Evolutionary conservation across 1,284 basidiomycete species (phyloP).

Genomic region (Ustilago xerochloae): DNA sequence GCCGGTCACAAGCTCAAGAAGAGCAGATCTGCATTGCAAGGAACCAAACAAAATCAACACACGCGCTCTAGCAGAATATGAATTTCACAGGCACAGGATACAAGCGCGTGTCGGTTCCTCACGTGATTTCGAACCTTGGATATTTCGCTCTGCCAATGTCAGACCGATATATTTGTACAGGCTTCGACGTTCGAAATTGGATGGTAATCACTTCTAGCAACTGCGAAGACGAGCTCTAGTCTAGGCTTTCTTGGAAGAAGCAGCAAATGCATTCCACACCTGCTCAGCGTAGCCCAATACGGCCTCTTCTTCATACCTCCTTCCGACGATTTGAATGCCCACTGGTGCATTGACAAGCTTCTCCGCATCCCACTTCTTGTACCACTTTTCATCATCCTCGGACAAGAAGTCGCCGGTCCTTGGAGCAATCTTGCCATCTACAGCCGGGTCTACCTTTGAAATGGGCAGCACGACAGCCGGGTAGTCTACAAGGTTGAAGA

Average conservation of each 20-base stretch:
- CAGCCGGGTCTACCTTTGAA: constrained; percentile 70
- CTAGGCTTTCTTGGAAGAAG: constrained; percentile 12
- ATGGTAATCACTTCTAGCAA: no score
- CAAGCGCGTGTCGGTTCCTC: not conserved
- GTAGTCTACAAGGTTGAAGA: constrained; percentile 78
- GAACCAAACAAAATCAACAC: constrained; percentile 1
- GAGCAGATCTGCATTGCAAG: not conserved
- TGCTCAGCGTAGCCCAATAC: constrained; percentile 71
- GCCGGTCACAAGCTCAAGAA: not conserved
- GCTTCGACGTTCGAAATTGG: no score
- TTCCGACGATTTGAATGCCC: constrained; percentile 77
- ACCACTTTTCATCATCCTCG: constrained; percentile 56
- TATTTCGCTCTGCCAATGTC: no score
- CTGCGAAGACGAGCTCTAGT: no score
- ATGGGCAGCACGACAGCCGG: constrained; percentile 76
- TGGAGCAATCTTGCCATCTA: constrained; percentile 71
- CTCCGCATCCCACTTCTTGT: constrained; percentile 59
- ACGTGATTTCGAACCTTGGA: not conserved
- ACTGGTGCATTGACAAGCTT: constrained; percentile 76
- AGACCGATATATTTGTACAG: no score
- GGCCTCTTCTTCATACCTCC: constrained; percentile 79
- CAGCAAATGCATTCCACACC: constrained; percentile 28
- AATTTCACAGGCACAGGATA: not conserved
- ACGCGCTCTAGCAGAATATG: not conserved
- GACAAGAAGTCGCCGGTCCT: constrained; percentile 65